Percentiles rank a stretch among this genome's conserved stretches.
phyloP scores from a whole-genome alignment of 352 stramenopile species.

The Phytophthora pini region DNA sequence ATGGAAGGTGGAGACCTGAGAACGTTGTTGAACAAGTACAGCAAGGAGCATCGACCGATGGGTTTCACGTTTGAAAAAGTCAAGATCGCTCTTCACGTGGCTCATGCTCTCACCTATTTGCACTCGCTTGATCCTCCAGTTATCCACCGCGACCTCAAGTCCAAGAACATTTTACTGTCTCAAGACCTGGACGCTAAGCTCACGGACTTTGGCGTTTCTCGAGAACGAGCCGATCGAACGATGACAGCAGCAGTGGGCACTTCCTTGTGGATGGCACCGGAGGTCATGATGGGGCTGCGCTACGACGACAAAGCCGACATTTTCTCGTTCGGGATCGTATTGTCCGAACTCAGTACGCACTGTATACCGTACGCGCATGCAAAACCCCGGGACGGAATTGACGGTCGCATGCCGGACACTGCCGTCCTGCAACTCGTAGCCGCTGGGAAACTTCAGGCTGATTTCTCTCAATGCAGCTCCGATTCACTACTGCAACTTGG shows the following conservation, averaged over 20 bases:
- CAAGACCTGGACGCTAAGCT: slow-evolving; percentile 35
- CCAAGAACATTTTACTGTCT: slow-evolving; percentile 35
- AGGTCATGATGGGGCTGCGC: slow-evolving; percentile 42
- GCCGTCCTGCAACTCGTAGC: slow-evolving; percentile 33
- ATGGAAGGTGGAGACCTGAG: slow-evolving; percentile 41
- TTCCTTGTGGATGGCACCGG: slow-evolving; percentile 41
- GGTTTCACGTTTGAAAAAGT: slow-evolving; percentile 42
- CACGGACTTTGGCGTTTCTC: slow-evolving; percentile 55
- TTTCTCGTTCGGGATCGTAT: slow-evolving; percentile 33
- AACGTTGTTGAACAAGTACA: slow-evolving; percentile 14
- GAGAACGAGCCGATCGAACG: slow-evolving; percentile 21
- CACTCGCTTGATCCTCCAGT: slow-evolving; percentile 30
- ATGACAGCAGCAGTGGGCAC: slow-evolving; percentile 44
- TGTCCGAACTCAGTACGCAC: slow-evolving; percentile 39
- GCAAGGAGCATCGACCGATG: slow-evolving; percentile 1
- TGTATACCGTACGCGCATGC: slow-evolving; percentile 29
- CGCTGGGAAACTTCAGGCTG: slow-evolving; percentile 21
- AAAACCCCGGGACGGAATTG: background rate
- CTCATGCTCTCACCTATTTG: slow-evolving; percentile 40
- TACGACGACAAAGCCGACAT: slow-evolving; percentile 34
- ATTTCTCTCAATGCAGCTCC: slow-evolving; percentile 36
- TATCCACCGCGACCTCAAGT: slow-evolving; percentile 36
- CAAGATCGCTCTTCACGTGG: slow-evolving; percentile 39
- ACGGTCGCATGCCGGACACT: slow-evolving; percentile 12
- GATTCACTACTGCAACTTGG: background rate